Evolutionary conservation across 169 alveolate species (phyloP).

Genomic region (Babesia bovis): DNA sequence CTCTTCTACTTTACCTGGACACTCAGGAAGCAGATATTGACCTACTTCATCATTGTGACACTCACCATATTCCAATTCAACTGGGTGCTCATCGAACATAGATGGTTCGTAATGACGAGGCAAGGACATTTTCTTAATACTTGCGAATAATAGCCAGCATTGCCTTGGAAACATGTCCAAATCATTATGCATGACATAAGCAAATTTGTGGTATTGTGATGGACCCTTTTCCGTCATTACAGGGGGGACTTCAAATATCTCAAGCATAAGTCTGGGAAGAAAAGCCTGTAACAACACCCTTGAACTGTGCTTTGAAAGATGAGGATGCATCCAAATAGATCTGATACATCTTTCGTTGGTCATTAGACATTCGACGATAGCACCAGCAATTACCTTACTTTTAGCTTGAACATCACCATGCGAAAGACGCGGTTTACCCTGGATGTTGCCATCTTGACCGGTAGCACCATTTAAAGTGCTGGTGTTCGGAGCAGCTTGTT

Average conservation of each 20-base stretch:
- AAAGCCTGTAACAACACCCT: constrained; percentile 73
- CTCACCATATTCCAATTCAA: constrained; percentile 64
- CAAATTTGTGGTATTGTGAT: constrained; percentile 59
- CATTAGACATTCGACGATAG: constrained; percentile 72
- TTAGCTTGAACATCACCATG: background rate
- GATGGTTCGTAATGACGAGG: constrained; percentile 81
- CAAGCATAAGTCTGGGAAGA: constrained; percentile 75
- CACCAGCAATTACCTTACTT: constrained; percentile 76
- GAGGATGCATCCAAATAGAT: constrained; percentile 79
- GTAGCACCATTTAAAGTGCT: background rate
- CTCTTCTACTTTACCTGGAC: constrained; percentile 22
- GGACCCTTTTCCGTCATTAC: constrained; percentile 52
- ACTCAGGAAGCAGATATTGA: constrained; percentile 34
- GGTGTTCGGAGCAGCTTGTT: background rate
- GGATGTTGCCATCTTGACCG: background rate
- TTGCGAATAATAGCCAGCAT: constrained; percentile 77
- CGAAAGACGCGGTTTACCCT: background rate
- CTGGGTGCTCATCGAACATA: constrained; percentile 69
- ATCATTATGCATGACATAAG: constrained; percentile 78
- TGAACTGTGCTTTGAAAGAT: constrained; percentile 72
- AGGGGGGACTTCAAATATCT: constrained; percentile 68
- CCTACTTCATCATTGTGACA: constrained; percentile 69
- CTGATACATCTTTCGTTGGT: constrained; percentile 74
- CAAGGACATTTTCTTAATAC: constrained; percentile 77
- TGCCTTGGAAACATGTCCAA: constrained; percentile 80